Evolutionary conservation across 371 early-diverging fungal genomes (phyloP).

Genomic region (Rhizopus delemar): DNA sequence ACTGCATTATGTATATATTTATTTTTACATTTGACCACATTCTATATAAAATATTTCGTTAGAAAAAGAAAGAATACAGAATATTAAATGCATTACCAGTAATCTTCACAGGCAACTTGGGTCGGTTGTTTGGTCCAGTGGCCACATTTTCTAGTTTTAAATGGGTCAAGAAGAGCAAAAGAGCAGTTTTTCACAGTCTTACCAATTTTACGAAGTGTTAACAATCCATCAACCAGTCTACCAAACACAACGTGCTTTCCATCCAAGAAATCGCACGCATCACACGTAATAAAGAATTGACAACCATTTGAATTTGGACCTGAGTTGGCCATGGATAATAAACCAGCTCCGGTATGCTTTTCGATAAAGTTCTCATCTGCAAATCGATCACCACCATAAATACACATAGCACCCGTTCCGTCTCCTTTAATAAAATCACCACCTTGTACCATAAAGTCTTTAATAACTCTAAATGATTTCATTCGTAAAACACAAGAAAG

Average conservation of each 20-base stretch:
- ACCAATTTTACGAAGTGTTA: constrained; percentile 86
- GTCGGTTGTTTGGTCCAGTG: constrained; percentile 87
- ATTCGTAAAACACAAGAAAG: neutral
- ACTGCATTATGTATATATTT: neutral
- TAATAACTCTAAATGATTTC: constrained; percentile 67
- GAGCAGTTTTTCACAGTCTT: constrained; percentile 1
- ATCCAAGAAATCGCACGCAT: constrained; percentile 85
- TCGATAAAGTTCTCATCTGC: constrained; percentile 95
- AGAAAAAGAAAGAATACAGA: neutral
- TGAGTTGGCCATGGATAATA: constrained; percentile 98
- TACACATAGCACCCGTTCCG: constrained; percentile 96
- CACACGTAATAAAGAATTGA: constrained; percentile 96
- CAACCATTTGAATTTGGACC: constrained; percentile 95
- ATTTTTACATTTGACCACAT: constrained; percentile 1
- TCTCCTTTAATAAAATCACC: constrained; percentile 94
- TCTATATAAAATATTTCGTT: neutral
- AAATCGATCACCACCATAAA: constrained; percentile 97
- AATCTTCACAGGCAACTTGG: constrained; percentile 87
- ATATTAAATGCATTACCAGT: constrained; percentile 61
- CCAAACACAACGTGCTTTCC: constrained; percentile 94
- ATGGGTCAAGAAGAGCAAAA: neutral
- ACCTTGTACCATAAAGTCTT: constrained; percentile 99
- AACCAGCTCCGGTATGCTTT: constrained; percentile 90
- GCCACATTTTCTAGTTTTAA: constrained; percentile 74
- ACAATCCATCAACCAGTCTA: constrained; percentile 82